A percentile compares a stretch with the other conserved stretches of the same genome.
Evolutionary conservation across 2,329 filamentous ascomycete species (phyloP).

Genomic region (Pseudogymnoascus destructans): DNA sequence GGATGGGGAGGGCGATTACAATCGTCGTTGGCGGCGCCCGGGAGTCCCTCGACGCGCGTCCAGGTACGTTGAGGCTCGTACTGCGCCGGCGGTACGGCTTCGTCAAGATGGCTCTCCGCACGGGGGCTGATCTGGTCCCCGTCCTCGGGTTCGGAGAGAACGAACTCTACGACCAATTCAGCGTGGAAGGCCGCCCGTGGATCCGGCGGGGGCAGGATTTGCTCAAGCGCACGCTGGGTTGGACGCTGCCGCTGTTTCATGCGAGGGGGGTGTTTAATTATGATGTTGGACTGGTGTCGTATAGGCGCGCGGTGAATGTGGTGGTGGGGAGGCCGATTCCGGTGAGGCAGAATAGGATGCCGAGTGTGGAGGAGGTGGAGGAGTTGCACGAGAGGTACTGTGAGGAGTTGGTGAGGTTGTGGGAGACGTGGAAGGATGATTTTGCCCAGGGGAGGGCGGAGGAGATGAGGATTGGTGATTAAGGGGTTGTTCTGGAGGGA

Average conservation of each 20-base stretch:
- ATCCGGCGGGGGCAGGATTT: constrained; percentile 74
- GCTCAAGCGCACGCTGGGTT: constrained; percentile 75
- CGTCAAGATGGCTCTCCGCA: constrained; percentile 81
- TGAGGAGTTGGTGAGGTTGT: constrained; percentile 57
- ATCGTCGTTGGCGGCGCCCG: constrained; percentile 89
- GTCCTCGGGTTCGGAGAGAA: constrained; percentile 92
- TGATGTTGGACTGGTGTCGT: constrained; percentile 92
- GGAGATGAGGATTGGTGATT: constrained; percentile 56
- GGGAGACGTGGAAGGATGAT: constrained; percentile 65
- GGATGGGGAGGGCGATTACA: constrained; percentile 89
- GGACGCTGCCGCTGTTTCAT: constrained; percentile 83
- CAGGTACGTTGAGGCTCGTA: constrained; percentile 63
- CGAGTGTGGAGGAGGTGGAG: constrained; percentile 65
- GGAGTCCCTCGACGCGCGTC: constrained; percentile 80
- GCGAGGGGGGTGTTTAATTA: constrained; percentile 94
- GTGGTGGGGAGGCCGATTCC: constrained; percentile 75
- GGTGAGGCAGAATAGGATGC: constrained; percentile 48
- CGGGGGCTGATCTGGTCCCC: constrained; percentile 86
- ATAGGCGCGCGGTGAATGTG: constrained; percentile 73
- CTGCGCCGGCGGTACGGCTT: constrained; percentile 81
- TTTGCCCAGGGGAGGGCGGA: constrained; percentile 50
- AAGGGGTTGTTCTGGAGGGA: background rate
- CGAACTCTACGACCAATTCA: constrained; percentile 84
- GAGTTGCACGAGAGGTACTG: constrained; percentile 69
- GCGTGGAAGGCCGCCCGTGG: constrained; percentile 60